These are phyloP conservation scores for Besnoitia besnoiti DNA, from an alignment of 169 alveolate species.

Conservation along the genomic window DNA sequence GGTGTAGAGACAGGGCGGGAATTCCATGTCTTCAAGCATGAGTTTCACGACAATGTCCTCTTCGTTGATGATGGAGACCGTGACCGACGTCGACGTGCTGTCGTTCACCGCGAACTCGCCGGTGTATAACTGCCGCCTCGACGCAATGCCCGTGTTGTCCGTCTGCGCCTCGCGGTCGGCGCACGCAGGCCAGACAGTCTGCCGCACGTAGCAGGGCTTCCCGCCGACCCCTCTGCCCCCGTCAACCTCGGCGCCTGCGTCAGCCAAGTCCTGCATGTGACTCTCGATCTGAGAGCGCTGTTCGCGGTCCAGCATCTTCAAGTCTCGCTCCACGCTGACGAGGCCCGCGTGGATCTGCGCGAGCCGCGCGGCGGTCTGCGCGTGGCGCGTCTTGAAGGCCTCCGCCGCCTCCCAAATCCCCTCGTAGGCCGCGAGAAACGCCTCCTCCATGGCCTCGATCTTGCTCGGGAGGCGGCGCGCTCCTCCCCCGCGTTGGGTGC, in stretches of 20 bases:
- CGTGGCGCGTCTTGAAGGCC: constrained; percentile 5
- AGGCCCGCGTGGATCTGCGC: constrained; percentile 34
- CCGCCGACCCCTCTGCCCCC: neutral
- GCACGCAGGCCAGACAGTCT: neutral
- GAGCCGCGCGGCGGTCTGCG: constrained; percentile 23
- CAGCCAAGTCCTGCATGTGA: constrained; percentile 22
- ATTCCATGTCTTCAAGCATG: constrained; percentile 37
- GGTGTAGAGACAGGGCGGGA: constrained; percentile 29
- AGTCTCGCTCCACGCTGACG: constrained; percentile 3
- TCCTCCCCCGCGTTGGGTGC: no score
- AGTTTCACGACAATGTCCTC: constrained; percentile 25
- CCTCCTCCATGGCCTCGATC: neutral
- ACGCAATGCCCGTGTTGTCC: neutral
- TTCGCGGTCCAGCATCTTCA: neutral
- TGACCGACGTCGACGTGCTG: neutral
- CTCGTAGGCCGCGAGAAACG: constrained; percentile 22
- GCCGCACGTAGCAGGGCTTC: constrained; percentile 20
- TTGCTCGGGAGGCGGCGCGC: neutral
- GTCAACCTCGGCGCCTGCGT: neutral
- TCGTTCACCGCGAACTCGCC: constrained; percentile 28
- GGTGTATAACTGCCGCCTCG: constrained; percentile 17
- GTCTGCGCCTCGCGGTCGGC: constrained; percentile 25
- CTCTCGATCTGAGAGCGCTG: neutral
- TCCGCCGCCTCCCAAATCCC: neutral
- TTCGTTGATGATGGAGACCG: constrained; percentile 42